These are phyloP conservation scores for Purshia tridentata DNA, from an alignment of 306 rosid genomes.

Conservation along the genomic window DNA sequence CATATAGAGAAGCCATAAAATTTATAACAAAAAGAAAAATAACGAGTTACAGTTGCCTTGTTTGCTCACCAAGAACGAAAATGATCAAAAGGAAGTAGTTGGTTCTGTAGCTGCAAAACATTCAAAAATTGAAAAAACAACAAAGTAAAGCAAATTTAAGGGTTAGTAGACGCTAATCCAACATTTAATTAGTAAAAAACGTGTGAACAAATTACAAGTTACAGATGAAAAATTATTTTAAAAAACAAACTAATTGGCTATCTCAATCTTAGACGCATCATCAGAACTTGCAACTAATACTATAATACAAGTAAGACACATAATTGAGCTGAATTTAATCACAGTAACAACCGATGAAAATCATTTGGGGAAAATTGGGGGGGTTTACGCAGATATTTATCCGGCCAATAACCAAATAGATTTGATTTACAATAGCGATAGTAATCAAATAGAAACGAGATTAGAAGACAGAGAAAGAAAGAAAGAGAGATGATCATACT, in stretches of 20 bases:
- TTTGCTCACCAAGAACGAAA: conserved; percentile 73
- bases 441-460: too few species aligned
- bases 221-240: not conserved
- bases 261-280: not conserved
- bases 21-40: not conserved
- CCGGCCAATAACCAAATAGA: not conserved
- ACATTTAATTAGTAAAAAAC: not conserved
- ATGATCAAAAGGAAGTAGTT: conserved; percentile 88
- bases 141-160: not conserved
- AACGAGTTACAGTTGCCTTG: not conserved
- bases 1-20: not conserved
- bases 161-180: not conserved
- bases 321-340: not conserved
- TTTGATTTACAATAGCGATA: not conserved
- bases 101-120: conserved; percentile 80
- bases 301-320: not conserved
- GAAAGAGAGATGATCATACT: conserved; percentile 42
- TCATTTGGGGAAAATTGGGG: not conserved
- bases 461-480: not conserved
- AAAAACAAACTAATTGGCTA: not conserved
- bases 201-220: not conserved
- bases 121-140: not conserved
- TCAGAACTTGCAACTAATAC: not conserved
- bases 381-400: not conserved
- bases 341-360: not conserved